Percentiles rank a stretch among this genome's conserved stretches.
phyloP scores from a whole-genome alignment of 1,284 basidiomycete species.

The Ceratobasidium sp. region DNA sequence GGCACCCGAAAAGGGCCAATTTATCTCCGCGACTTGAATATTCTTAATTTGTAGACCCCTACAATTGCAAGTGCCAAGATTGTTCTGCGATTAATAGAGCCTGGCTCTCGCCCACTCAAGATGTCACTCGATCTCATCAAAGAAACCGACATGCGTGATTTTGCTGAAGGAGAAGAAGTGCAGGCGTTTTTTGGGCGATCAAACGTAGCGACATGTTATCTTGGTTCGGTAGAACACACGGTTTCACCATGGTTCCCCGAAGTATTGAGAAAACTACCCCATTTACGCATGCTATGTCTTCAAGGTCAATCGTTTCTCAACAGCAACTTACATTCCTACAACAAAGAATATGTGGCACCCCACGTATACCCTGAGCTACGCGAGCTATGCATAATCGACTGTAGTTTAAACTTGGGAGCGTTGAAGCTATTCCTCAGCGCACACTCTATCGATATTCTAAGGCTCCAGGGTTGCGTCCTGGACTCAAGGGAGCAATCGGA shows the following conservation, averaged over 20 bases:
- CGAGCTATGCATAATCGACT: not conserved
- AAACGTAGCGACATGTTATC: not conserved
- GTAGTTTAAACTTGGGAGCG: not conserved
- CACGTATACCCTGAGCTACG: not conserved
- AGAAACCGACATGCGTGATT: not conserved
- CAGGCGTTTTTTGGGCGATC: conserved; percentile 4
- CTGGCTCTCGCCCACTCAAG: conserved; percentile 5
- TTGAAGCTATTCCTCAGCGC: not conserved
- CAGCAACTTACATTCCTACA: too few relatives aligned
- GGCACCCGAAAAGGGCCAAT: not conserved
- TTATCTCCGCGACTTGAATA: not conserved
- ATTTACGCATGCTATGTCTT: conserved; percentile 1
- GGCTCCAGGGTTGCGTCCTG: not conserved
- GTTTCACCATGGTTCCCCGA: not conserved
- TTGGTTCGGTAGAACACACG: not conserved
- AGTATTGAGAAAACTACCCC: not conserved
- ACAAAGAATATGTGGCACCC: not conserved
- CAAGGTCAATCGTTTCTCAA: not conserved
- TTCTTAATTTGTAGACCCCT: not conserved
- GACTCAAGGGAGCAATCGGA: not conserved
- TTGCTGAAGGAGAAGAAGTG: not conserved
- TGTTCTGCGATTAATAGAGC: conserved; percentile 17
- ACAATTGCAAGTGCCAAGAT: not conserved
- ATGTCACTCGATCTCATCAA: not conserved
- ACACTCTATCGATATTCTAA: not conserved